These are phyloP conservation scores for Acer yangbiense DNA, from an alignment of 345 rosid species.

Conservation along the genomic window DNA sequence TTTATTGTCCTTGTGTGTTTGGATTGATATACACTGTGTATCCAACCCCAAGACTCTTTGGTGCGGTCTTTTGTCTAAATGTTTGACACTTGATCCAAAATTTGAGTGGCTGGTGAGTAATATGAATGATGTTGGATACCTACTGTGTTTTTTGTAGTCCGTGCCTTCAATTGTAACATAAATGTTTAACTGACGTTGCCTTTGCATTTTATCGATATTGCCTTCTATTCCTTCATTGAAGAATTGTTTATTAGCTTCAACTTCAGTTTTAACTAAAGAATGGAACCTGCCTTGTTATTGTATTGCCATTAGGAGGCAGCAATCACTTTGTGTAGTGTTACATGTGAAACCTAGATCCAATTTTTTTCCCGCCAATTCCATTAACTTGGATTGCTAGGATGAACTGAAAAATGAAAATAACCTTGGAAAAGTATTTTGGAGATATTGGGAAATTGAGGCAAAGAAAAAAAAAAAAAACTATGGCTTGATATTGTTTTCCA, in stretches of 20 bases:
- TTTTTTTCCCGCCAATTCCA: background rate
- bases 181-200: background rate
- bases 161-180: background rate
- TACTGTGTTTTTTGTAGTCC: background rate
- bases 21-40: background rate
- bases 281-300: too few relatives aligned
- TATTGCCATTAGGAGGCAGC: background rate
- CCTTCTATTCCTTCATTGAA: too few relatives aligned
- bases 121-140: background rate
- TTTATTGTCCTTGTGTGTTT: background rate
- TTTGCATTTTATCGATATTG: constrained; percentile 8
- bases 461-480: background rate
- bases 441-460: background rate
- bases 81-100: background rate
- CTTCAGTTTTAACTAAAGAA: too few relatives aligned
- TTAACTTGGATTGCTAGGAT: constrained; percentile 1
- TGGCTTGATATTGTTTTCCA: background rate
- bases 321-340: background rate
- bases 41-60: background rate
- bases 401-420: constrained; percentile 5
- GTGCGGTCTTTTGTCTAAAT: background rate
- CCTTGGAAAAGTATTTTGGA: background rate
- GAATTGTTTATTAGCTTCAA: too few relatives aligned
- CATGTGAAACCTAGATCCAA: background rate
- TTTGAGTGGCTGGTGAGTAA: constrained; percentile 3